Evolutionary conservation across 2,329 filamentous ascomycete species (phyloP), one percentile per base, ranked within the genome.

Genomic region (Orbilia oligospora): DNA sequence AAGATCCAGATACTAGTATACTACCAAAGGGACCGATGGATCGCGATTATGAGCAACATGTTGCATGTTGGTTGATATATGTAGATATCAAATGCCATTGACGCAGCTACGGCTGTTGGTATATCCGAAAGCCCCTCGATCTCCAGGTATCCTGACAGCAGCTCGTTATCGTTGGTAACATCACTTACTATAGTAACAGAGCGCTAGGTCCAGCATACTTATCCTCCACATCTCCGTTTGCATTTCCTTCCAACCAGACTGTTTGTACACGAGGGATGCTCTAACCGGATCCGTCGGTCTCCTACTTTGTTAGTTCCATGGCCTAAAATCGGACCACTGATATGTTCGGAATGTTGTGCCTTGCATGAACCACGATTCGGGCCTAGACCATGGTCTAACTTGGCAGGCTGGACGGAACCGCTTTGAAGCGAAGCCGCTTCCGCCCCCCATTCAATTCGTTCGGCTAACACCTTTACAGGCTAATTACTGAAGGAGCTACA

Each of bases 211-310:
- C n/a, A 5, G 48, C 24, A 22, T 51, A 24, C 9, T 20, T 46
- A 55, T 12, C 12, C 27, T 2, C 22, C 5, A 8, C 24, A 18
- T n/a, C 14, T 33, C 24, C 51, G 24, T 55, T 55, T 55, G 5
- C 51, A 55, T 55, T 16, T 16, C 5, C 20, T 27, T 27, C 12
- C 12, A 14, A 20, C 20, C 48, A 27, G 24, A 33, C 24, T 12
- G 16, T 55, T 33, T 55, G 12, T 4, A 6, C 14, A n/a, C 49
- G 24, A 53, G 51, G 27, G 18, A 55, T 14, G 51, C 51, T 33
- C 51, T 55, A 55, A 55, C 51, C 51, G 51, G 51, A 55, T 55
- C 51, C 51, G 51, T 55, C 24, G 24, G 14, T 18, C 48, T 51
- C 33, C 16, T 9, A 5, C 14, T 9, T 41, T 33, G 24, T 18